Evolutionary conservation across 2,329 filamentous ascomycete species (phyloP).

Genomic region (Sclerotinia spermophila): DNA sequence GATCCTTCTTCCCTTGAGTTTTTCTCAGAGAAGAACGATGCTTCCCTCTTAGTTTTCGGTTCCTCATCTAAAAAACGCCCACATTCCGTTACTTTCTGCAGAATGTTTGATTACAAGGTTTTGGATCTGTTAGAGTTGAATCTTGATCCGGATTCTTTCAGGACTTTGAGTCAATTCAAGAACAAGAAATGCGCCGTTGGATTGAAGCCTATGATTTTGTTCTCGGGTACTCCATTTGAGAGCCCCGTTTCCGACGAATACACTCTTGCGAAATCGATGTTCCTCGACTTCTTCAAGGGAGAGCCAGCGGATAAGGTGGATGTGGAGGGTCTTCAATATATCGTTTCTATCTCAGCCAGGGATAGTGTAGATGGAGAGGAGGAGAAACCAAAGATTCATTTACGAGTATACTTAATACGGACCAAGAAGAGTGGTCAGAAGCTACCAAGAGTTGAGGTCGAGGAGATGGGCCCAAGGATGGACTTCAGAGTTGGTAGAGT

Average conservation of each 20-base stretch:
- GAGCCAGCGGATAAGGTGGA: constrained; percentile 76
- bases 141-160: constrained; percentile 70
- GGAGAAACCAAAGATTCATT: constrained; percentile 54
- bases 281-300: constrained; percentile 89
- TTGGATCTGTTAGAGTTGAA: constrained; percentile 93
- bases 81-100: constrained; percentile 77
- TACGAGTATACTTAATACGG: constrained; percentile 80
- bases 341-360: constrained; percentile 76
- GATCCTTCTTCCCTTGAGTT: constrained; percentile 86
- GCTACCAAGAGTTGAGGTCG: constrained; percentile 84
- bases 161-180: constrained; percentile 71
- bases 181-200: constrained; percentile 73
- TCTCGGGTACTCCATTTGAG: constrained; percentile 84
- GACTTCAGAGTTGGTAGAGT: constrained; percentile 83
- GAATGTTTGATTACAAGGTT: constrained; percentile 81
- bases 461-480: constrained; percentile 92
- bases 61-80: constrained; percentile 92
- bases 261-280: constrained; percentile 79
- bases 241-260: constrained; percentile 75
- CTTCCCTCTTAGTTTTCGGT: constrained; percentile 78
- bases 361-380: constrained; percentile 50
- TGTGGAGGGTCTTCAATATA: constrained; percentile 90
- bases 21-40: constrained; percentile 95
- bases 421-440: constrained; percentile 85
- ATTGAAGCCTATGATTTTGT: constrained; percentile 85